Evolutionary conservation across 2,329 filamentous ascomycete genomes (phyloP), one percentile per base, ranked within the genome.

Genomic region (Byssothecium circinans): DNA sequence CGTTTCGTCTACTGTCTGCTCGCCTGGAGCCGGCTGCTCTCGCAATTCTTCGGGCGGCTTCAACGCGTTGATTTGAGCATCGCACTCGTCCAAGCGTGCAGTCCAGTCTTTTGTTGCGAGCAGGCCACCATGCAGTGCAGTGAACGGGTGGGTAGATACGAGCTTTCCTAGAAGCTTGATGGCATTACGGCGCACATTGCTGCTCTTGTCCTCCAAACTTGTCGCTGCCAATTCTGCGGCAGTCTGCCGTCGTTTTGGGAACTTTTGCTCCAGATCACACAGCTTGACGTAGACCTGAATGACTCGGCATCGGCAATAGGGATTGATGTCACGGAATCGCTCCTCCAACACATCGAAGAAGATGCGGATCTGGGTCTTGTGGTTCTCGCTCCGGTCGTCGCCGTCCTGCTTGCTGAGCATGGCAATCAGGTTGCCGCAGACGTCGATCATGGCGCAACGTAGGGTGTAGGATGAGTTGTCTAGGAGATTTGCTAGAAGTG

Each of bases 321-420:
- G 95, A 70, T 97, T 99, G 64, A 96, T 83, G 62, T 99, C 94
- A 41, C 97, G 79, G 72, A 99, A 99, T 11, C 94, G 85, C 73
- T 97, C 92, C 67, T 99, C 91, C 2, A 99, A 78, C 0, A 97
- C 91, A 62, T 97, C 92, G 63, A 97, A 97, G 68, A 97, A 99
- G 17, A 91, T 91, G 58, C 95, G 94, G 51, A 99, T 87, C 68
- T 99, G 94, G 0, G 88, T 90, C 71, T 96, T 95, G 76, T 92
- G 87, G 68, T 94, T 94, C 60, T 97, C 92, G 61, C 86, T 89
- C 42, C 89, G 84, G 68, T 97, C 92, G 65, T 74, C 72, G 36
- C 72, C 74, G 50, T 95, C 90, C 61, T 95, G 87, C 65, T 88
- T 92, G 72, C 88, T 96, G 35, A 99, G 81, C 72, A 96, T 88